These are phyloP conservation scores for Phycomyces blakesleeanus DNA, from an alignment of 192 early-diverging fungal species.

Conservation along the genomic window DNA sequence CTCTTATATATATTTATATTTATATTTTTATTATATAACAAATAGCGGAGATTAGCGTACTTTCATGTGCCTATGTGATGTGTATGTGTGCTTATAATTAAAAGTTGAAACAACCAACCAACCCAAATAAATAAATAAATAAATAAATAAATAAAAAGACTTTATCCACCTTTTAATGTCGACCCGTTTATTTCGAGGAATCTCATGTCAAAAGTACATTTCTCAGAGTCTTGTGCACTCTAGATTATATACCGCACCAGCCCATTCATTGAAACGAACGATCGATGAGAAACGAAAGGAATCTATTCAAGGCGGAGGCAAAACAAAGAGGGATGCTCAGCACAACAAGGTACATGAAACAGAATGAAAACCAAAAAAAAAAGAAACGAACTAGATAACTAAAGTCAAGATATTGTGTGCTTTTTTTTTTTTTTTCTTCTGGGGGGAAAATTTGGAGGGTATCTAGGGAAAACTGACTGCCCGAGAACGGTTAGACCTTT, in stretches of 20 bases:
- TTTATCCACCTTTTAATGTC: not conserved
- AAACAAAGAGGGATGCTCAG: slow-evolving; percentile 75
- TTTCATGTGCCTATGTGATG: too few species aligned
- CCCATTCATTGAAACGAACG: not conserved
- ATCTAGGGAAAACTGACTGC: slow-evolving; percentile 88
- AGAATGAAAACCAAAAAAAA: not conserved
- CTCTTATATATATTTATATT: too few species aligned
- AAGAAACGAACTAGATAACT: not conserved
- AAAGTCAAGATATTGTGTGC: not conserved
- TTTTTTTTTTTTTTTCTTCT: too few species aligned
- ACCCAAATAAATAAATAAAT: too few species aligned
- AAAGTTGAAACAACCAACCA: too few species aligned
- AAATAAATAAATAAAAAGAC: too few species aligned
- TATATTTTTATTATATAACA: too few species aligned
- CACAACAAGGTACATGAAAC: slow-evolving; percentile 67
- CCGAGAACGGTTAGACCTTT: slow-evolving; percentile 81
- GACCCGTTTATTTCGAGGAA: too few species aligned
- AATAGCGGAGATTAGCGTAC: too few species aligned
- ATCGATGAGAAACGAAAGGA: slow-evolving; percentile 70
- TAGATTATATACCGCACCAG: not conserved
- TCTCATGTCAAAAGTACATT: not conserved
- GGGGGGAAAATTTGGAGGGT: too few species aligned
- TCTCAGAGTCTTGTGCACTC: not conserved
- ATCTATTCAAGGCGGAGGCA: slow-evolving; percentile 75
- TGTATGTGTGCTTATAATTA: too few species aligned